A percentile compares a stretch with the other conserved stretches of the same genome.
phyloP scores from a whole-genome alignment of 2,329 filamentous ascomycete species.

The Passalora sequoiae region DNA sequence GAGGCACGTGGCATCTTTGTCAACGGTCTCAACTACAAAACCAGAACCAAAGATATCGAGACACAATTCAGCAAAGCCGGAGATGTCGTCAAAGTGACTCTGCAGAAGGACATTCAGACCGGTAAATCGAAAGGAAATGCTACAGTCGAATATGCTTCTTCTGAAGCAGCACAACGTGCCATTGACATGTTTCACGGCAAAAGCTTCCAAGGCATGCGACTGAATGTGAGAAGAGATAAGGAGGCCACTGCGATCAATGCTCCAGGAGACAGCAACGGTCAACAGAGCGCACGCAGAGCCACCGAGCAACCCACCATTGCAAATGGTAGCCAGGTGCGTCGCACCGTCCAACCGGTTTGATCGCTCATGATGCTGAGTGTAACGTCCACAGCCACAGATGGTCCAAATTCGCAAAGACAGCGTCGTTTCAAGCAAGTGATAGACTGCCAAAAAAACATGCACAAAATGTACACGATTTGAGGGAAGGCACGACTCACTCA shows the following conservation, averaged over 20 bases:
- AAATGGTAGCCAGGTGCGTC: constrained; percentile 23
- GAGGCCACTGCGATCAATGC: constrained; percentile 22
- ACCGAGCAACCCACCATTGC: constrained; percentile 20
- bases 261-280: constrained; percentile 8
- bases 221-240: constrained; percentile 27
- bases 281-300: constrained; percentile 3
- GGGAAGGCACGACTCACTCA: too few species aligned
- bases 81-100: constrained; percentile 23
- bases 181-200: constrained; percentile 24
- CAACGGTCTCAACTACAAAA: constrained; percentile 27
- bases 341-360: neutral
- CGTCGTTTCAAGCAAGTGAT: neutral
- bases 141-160: constrained; percentile 25
- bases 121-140: constrained; percentile 29
- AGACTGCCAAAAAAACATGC: too few species aligned
- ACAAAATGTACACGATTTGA: too few species aligned
- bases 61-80: constrained; percentile 26
- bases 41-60: constrained; percentile 24
- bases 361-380: neutral
- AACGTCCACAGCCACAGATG: neutral
- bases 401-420: constrained; percentile 7
- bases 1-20: constrained; percentile 31
- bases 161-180: constrained; percentile 25
- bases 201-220: constrained; percentile 22
- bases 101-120: constrained; percentile 23